phyloP scores from a whole-genome alignment of 2,329 filamentous ascomycete species.

The Verticillium dahliae region DNA sequence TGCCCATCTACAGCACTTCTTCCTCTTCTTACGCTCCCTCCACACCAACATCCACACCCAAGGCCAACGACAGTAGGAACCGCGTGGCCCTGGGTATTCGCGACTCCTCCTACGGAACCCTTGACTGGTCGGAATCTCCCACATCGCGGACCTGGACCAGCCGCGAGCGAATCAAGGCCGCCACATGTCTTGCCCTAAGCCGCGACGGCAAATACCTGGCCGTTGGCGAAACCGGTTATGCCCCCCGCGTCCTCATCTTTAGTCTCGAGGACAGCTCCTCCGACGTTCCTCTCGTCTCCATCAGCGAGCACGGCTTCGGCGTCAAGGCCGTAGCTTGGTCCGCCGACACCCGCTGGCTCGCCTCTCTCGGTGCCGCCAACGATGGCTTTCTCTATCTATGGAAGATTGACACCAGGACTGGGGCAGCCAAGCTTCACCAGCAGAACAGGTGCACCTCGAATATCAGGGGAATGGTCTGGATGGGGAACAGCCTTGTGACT shows the following conservation, averaged over 20 bases:
- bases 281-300: conserved; percentile 74
- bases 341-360: conserved; percentile 75
- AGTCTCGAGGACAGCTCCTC: conserved; percentile 72
- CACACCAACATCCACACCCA: conserved; percentile 48
- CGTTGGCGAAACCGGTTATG: conserved; percentile 92
- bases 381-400: conserved; percentile 93
- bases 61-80: conserved; percentile 58
- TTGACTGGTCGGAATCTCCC: conserved; percentile 57
- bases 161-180: conserved; percentile 87
- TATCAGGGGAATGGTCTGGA: conserved; percentile 83
- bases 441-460: conserved; percentile 87
- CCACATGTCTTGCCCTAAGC: conserved; percentile 84
- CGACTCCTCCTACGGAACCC: conserved; percentile 37
- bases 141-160: conserved; percentile 74
- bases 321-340: conserved; percentile 88
- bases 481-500: conserved; percentile 77
- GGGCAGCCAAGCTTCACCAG: conserved; percentile 72
- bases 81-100: conserved; percentile 40
- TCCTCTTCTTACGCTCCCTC: conserved; percentile 34
- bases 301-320: conserved; percentile 86
- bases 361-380: conserved; percentile 81
- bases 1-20: conserved; percentile 54
- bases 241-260: conserved; percentile 85
- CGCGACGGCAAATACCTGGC: conserved; percentile 82
- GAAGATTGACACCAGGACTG: conserved; percentile 76